Evolutionary conservation across 805 yeast genomes (phyloP).

Genomic region (Nakazawaea laoshanensis): DNA sequence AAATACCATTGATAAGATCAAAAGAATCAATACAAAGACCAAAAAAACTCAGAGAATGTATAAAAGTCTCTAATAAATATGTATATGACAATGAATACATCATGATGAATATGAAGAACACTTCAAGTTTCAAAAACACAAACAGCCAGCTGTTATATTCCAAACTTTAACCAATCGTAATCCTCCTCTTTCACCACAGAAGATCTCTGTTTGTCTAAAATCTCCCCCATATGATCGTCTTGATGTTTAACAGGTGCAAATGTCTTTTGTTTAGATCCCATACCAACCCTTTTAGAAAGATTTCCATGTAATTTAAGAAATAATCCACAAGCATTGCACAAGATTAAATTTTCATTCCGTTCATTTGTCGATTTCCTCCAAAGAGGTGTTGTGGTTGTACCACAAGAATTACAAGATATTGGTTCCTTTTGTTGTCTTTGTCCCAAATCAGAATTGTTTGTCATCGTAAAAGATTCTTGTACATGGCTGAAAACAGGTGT

Average conservation of each 20-base stretch:
- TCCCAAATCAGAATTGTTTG: slow-evolving; percentile 10
- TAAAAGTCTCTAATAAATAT: too few relatives aligned
- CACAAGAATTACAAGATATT: slow-evolving; percentile 76
- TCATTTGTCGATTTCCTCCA: slow-evolving; percentile 59
- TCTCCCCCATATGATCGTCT: slow-evolving; percentile 11
- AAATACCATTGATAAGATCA: too few relatives aligned
- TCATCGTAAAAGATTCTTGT: slow-evolving; percentile 12
- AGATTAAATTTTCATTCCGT: slow-evolving; percentile 74
- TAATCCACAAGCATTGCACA: slow-evolving; percentile 91
- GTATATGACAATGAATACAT: too few relatives aligned
- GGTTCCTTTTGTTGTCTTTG: slow-evolving; percentile 12
- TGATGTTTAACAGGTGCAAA: not conserved
- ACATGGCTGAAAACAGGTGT: slow-evolving; percentile 12
- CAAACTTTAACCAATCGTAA: slow-evolving; percentile 29
- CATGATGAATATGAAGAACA: too few relatives aligned
- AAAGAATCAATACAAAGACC: too few relatives aligned
- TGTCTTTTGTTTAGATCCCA: slow-evolving; percentile 17
- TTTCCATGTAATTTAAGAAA: slow-evolving; percentile 86
- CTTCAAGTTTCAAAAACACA: too few relatives aligned
- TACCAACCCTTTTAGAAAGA: slow-evolving; percentile 6
- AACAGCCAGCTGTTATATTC: slow-evolving; percentile 14
- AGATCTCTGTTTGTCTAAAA: not conserved
- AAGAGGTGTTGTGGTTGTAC: slow-evolving; percentile 85
- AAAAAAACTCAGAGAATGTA: too few relatives aligned
- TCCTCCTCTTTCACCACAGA: slow-evolving; percentile 17